Conservation (phyloP, 768 basidiomycete genomes). For the Kwoniella shandongensis region DNA sequence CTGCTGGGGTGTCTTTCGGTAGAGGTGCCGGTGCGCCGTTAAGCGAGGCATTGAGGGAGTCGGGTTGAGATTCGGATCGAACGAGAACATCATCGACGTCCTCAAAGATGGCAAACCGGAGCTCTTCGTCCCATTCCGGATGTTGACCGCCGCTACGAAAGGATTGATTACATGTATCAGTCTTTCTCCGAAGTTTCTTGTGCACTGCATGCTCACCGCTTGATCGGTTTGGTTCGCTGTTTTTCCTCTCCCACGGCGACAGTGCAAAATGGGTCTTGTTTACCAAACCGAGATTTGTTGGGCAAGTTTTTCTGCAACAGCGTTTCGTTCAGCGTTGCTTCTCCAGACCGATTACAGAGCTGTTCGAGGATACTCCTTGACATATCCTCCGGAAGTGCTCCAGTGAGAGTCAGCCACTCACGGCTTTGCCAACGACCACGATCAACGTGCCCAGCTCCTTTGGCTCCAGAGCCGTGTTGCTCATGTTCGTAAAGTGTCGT, state of each 20-base stretch:
- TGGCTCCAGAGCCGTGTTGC: conserved; percentile 18
- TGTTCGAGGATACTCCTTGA: too few relatives aligned
- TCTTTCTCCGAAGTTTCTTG: not conserved
- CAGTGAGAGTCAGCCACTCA: conserved; percentile 57
- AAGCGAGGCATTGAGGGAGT: conserved; percentile 26
- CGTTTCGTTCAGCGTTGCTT: not conserved
- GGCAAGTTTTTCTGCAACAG: conserved; percentile 64
- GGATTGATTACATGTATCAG: conserved; percentile 5
- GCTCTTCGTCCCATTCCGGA: conserved; percentile 87
- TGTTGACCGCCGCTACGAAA: conserved; percentile 76
- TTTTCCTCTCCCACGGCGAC: conserved; percentile 64
- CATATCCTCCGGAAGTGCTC: too few relatives aligned
- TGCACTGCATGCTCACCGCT: conserved; percentile 54
- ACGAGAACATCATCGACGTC: conserved; percentile 53
- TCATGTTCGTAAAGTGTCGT: conserved; percentile 4
- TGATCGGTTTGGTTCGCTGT: conserved; percentile 70
- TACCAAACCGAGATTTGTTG: conserved; percentile 81
- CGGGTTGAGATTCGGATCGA: conserved; percentile 36
- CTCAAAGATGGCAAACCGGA: conserved; percentile 74
- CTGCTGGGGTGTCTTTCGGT: conserved; percentile 28
- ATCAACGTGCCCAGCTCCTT: conserved; percentile 80
- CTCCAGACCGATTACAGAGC: conserved; percentile 21
- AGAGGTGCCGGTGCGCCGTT: conserved; percentile 22
- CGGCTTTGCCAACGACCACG: conserved; percentile 82
- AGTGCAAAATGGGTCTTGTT: conserved; percentile 84